Evolutionary conservation across 495 filamentous ascomycete genomes (phyloP).

Genomic region (Aspergillus nidulans): DNA sequence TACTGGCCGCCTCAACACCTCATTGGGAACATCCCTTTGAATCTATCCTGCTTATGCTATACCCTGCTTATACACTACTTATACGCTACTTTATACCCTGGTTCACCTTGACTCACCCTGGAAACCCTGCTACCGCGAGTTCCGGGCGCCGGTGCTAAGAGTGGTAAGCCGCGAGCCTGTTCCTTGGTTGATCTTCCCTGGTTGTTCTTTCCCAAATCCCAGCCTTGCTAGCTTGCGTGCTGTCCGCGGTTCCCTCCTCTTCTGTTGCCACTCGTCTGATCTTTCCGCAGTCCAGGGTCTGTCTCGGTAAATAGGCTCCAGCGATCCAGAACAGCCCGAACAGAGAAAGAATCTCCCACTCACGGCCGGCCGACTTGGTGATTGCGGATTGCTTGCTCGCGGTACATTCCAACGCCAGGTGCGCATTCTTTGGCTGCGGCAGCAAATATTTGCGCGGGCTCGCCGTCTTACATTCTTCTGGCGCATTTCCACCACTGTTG

Average conservation of each 20-base stretch:
- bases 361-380: slow-evolving; percentile 1
- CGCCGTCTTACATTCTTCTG: slow-evolving; percentile 6
- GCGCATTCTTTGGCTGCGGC: slow-evolving; percentile 22
- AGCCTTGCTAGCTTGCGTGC: background rate
- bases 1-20: background rate
- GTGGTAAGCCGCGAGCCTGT: background rate
- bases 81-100: too few relatives aligned
- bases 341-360: background rate
- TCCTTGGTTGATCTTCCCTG: background rate
- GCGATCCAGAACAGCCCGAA: background rate
- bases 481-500: slow-evolving; percentile 15
- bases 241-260: slow-evolving; percentile 15
- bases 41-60: background rate
- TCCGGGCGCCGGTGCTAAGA: background rate
- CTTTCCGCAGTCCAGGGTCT: background rate
- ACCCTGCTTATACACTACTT: too few relatives aligned
- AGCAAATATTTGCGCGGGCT: slow-evolving; percentile 4
- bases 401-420: slow-evolving; percentile 13
- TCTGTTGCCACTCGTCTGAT: slow-evolving; percentile 9
- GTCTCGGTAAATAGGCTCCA: background rate
- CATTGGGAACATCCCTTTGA: background rate
- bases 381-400: background rate
- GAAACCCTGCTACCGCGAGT: too few relatives aligned
- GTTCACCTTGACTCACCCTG: too few relatives aligned
- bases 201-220: background rate